Evolutionary conservation across 1,284 basidiomycete species (phyloP), one percentile per base, ranked within the genome.

Genomic region (Papiliotrema nemorosa): DNA sequence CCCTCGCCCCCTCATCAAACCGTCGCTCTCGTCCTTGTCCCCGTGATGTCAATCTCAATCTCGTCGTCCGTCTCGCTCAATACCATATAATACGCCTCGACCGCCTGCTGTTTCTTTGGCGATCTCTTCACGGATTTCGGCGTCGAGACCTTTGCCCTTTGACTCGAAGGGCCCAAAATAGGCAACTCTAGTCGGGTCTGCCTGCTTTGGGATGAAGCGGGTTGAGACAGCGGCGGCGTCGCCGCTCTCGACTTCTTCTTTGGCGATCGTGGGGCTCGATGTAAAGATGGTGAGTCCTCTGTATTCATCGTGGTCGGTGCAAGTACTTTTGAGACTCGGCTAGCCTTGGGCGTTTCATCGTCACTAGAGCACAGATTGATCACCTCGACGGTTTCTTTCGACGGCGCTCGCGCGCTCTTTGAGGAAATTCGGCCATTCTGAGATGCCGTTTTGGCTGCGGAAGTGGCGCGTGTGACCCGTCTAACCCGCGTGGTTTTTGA

Each of bases 281-380:
- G 24, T 16, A 14, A 22, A 20, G 18, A 25, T 24, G 16, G 25
- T n/a, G 10, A 26, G 14, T 29, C 10, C 6, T 26, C 27, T 21
- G 24, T 18, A n/a, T n/a, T 18, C 5, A 16, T 16, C 34, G 38
- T 14, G 2, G 39, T 36, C 13, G 44, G 33, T 5, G 35, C 7
- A n/a, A 34, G n/a, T 5, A 18, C 18, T n/a, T 36, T 7, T 9
- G 20, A 20, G 5, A 16, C 47, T 36, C 37, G 38, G 33, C 34
- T 35, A 35, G 45, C 27, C 16, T 22, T 20, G 13, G 49, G 46
- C 26, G 46, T 40, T 2, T 46, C 50, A 5, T 55, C 50, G 14
- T 52, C 47, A 20, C 36, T 52, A 13, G 53, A 58, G 22, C 57
- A 58, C 2, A 58, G 35, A 31, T 58, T 54, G 29, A 58, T 58